Base-by-base conservation (phyloP, 345 rosid species). In the Eutrema yunnanense region DNA sequence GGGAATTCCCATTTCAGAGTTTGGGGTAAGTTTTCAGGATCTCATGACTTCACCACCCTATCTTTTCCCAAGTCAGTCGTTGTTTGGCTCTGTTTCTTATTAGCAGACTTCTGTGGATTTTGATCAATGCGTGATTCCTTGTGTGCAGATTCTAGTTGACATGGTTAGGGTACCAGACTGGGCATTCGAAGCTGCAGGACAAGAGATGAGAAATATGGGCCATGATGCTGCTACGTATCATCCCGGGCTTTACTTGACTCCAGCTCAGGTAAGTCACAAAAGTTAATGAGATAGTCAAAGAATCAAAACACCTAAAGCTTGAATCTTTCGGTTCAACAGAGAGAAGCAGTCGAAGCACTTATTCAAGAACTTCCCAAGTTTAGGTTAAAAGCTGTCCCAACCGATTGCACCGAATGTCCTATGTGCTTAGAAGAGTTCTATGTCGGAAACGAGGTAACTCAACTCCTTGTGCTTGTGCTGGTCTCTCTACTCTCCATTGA, bases 111-210 rank as follows among this genome's bases (percentile, higher is more conserved):
- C 10, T 34, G 12, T 3, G 34, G 32, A 19, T 22, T 6, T 53
- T 55, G 0, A 22, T 50, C 27, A 65, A 11, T 42, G 49, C 4
- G 8, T 57, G 46, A 14, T 47, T 36, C 71, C 68, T 52, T 71
- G 65, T 16, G 64, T 80, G 57, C 81, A 92, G 96, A 90, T 92
- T 79, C 69, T 92, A 64, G 89, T 88, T 53, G 96, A 92, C 82
- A 86, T 92, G 98, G 70, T 92, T 63, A 81, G 91, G 52, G 98
- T 88, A 59, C 96, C 98, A 4, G 91, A 87, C 66, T 92, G 96
- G 96, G 95, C 98, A 78, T 87, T 90, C 75, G 96, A 92, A 83
- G 98, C 92, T 65, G 92, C 98, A 8, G 92, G 96, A 75, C 96
- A 88, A 84, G 98, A 90, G 82, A 90, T 22, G 22, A 22, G 90